Percentiles rank a stretch among this genome's conserved stretches.
Evolutionary conservation across 495 filamentous ascomycete genomes (phyloP).

Genomic region (Evansstolkia leycettana): DNA sequence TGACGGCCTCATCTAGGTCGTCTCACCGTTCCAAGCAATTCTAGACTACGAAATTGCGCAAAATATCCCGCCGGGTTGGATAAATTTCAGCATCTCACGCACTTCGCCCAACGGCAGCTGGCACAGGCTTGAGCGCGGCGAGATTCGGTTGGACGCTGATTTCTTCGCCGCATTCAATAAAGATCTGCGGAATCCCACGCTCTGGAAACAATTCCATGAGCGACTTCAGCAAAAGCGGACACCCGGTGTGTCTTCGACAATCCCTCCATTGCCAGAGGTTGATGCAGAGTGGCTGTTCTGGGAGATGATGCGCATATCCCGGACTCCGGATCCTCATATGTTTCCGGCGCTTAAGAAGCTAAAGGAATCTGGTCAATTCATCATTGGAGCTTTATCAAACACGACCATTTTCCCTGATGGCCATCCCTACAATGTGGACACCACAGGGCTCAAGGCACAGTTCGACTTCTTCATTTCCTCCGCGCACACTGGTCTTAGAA

Average conservation of each 20-base stretch:
- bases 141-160: constrained; percentile 52
- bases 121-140: constrained; percentile 70
- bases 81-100: constrained; percentile 78
- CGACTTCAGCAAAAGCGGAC: constrained; percentile 20
- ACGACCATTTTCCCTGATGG: constrained; percentile 68
- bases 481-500: constrained; percentile 78
- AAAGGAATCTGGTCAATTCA: constrained; percentile 46
- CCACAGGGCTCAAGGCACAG: constrained; percentile 37
- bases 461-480: constrained; percentile 79
- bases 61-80: constrained; percentile 71
- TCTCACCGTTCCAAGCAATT: constrained; percentile 87
- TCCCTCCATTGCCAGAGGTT: constrained; percentile 57
- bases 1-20: constrained; percentile 43
- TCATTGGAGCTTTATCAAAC: constrained; percentile 78
- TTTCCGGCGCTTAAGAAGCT: constrained; percentile 68
- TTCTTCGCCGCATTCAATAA: constrained; percentile 69
- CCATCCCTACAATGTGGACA: constrained; percentile 40
- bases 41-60: constrained; percentile 70
- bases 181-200: constrained; percentile 51
- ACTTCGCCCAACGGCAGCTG: constrained; percentile 73
- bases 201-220: constrained; percentile 54
- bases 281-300: constrained; percentile 77
- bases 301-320: constrained; percentile 76
- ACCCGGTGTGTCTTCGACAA: constrained; percentile 11
- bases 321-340: constrained; percentile 72